Base-by-base conservation (phyloP, 495 filamentous ascomycete genomes). In the Penicillium ochrochloron region DNA sequence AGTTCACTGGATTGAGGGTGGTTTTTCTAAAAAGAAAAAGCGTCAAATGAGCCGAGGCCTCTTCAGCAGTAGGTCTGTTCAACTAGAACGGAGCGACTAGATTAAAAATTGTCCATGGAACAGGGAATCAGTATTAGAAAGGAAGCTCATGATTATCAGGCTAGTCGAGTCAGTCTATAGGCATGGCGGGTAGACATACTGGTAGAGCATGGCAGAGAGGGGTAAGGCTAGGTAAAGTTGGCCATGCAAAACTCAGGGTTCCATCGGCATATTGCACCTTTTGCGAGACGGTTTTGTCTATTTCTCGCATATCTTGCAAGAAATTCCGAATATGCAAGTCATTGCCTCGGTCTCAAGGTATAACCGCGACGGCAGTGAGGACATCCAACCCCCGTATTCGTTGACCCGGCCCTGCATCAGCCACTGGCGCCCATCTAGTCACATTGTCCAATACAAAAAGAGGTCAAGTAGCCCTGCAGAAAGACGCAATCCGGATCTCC, bases 401-500 rank as follows among this genome's bases (percentile, higher is more conserved):
- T 54, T 19, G 3, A 33, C 9, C 15, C 15, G 27, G 51, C 51
- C 14, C 51, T 54, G 31, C 25, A 34, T 54, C 27, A 14, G 51
- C 51, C 27, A 54, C 51, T 25, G 15, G 27, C 15, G 17, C 19
- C 51, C 51, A 31, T 33, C 10, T 54, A 9, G 25, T 8, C 9
- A 21, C 14, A 29, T 31, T 19, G n/a, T 17, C 31, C 27, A 34
- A 29, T 54, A 10, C 8, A 15, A 54, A 10, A 8, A 34, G 17
- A 31, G 25, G 12, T 19, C 17, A 11, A 21, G 33, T 31, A 54
- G 51, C 31, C 27, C 27, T 54, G 51, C 51, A 54, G 51, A 29
- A 54, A 54, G 27, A 9, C 31, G 51, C 51, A 9, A 54, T 54
- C 31, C 31, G 34, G 59, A 61, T 37, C 44, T 48, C 44, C 44